Evolutionary conservation across 331 rosid genomes (phyloP).

Genomic region (Malus hybrid): DNA sequence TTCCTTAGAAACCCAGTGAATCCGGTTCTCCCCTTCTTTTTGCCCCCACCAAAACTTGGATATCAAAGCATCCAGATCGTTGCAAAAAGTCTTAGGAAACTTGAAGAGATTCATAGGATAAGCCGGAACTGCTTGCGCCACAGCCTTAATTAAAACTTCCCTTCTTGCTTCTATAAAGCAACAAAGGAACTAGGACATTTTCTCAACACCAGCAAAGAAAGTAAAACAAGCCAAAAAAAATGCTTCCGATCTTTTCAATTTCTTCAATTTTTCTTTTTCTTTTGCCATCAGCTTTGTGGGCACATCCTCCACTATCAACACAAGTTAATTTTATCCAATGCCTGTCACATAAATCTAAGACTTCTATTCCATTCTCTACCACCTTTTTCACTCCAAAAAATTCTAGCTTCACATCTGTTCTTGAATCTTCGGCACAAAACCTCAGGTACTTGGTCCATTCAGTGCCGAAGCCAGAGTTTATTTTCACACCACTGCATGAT

Average conservation of each 20-base stretch:
- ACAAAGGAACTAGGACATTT: not conserved
- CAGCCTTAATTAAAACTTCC: no score
- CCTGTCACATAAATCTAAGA: conserved; percentile 24
- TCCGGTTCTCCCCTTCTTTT: no score
- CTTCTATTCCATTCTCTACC: conserved; percentile 23
- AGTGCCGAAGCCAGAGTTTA: conserved; percentile 44
- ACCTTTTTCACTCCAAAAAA: conserved; percentile 27
- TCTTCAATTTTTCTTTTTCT: not conserved
- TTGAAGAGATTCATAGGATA: no score
- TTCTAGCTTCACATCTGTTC: conserved; percentile 32
- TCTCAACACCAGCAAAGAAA: not conserved
- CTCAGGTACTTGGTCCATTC: conserved; percentile 45
- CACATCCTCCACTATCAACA: conserved; percentile 14
- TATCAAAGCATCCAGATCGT: no score
- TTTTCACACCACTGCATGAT: conserved; percentile 46
- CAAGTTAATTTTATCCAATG: conserved; percentile 37
- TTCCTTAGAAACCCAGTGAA: no score
- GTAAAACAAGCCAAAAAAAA: not conserved
- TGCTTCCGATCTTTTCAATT: not conserved
- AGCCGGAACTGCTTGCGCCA: no score
- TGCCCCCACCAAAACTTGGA: no score
- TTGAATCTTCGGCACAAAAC: conserved; percentile 38
- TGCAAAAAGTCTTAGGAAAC: no score
- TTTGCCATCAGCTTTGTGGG: not conserved
- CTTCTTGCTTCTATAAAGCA: not conserved